These are phyloP conservation scores for Annulohypoxylon truncatum DNA, from an alignment of 2,329 filamentous ascomycete species.

Conservation along the genomic window DNA sequence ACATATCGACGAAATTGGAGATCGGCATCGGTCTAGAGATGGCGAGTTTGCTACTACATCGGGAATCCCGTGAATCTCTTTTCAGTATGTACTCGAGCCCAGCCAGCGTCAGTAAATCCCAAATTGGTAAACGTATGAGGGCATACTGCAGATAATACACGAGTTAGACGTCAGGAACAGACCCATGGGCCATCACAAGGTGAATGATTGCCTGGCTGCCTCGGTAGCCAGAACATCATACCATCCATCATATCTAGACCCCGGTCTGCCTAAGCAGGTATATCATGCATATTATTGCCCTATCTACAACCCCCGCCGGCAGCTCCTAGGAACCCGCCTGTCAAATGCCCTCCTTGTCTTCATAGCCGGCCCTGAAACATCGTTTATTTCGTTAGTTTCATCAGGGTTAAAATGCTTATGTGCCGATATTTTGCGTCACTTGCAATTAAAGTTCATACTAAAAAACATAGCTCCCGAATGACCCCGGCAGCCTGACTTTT, in stretches of 20 bases:
- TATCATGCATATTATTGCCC: conserved; percentile 15
- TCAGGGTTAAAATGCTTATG: conserved; percentile 2
- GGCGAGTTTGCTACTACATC: background rate
- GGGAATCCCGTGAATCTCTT: background rate
- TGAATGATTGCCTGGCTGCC: background rate
- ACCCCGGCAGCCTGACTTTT: background rate
- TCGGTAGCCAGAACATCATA: conserved; percentile 9
- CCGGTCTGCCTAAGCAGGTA: conserved; percentile 7
- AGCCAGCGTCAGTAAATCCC: background rate
- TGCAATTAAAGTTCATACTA: conserved; percentile 4
- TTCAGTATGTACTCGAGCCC: background rate
- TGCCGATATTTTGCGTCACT: conserved; percentile 8
- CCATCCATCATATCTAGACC: conserved; percentile 15
- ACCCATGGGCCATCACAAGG: background rate
- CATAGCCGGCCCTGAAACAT: conserved; percentile 17
- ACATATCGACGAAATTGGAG: background rate
- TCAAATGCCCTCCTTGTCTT: background rate
- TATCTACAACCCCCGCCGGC: conserved; percentile 19
- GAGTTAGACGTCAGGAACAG: conserved; percentile 9
- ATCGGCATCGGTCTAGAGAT: background rate
- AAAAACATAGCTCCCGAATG: background rate
- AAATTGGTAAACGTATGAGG: background rate
- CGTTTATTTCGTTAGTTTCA: conserved; percentile 14
- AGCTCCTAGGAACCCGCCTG: conserved; percentile 8
- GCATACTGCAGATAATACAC: background rate